Percentiles rank a stretch among this genome's conserved stretches.
Evolutionary conservation across 331 rosid genomes (phyloP).

Genomic region (Dryas integrifolia): DNA sequence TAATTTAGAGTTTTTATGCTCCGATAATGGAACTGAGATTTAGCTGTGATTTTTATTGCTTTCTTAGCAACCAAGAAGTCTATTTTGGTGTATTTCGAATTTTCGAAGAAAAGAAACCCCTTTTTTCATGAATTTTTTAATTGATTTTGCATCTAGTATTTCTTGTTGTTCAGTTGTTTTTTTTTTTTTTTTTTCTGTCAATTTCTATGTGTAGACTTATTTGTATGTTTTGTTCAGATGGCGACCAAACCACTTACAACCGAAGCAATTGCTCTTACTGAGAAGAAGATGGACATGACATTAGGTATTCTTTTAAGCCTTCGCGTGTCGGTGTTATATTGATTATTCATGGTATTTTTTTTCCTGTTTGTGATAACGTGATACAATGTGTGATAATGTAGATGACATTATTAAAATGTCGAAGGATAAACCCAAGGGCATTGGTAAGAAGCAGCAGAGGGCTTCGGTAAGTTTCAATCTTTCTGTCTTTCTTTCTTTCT

Average conservation of each 20-base stretch:
- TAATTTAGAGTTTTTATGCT: not conserved
- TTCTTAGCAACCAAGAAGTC: not conserved
- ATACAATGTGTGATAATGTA: conserved; percentile 17
- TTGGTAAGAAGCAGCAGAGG: conserved; percentile 42
- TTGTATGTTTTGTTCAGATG: conserved; percentile 46
- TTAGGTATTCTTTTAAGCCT: conserved; percentile 43
- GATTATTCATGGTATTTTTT: not conserved
- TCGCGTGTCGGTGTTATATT: not conserved
- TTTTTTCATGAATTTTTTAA: not conserved
- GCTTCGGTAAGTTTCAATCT: conserved; percentile 43
- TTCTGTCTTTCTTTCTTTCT: not conserved
- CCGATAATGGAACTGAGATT: not conserved
- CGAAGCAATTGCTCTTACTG: conserved; percentile 79
- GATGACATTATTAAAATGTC: conserved; percentile 88
- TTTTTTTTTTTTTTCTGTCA: not conserved
- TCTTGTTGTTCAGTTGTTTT: not conserved
- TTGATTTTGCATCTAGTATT: not conserved
- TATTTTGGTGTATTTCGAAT: not conserved
- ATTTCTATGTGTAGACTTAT: not conserved
- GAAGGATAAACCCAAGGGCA: conserved; percentile 36
- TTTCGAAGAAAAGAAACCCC: not conserved
- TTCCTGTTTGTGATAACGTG: conserved; percentile 2
- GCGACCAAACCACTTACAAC: conserved; percentile 74
- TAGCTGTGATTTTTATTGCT: not conserved
- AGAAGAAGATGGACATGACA: conserved; percentile 98